Conservation (phyloP, 2,329 filamentous ascomycete species). For the Rhynchosporium agropyri region DNA sequence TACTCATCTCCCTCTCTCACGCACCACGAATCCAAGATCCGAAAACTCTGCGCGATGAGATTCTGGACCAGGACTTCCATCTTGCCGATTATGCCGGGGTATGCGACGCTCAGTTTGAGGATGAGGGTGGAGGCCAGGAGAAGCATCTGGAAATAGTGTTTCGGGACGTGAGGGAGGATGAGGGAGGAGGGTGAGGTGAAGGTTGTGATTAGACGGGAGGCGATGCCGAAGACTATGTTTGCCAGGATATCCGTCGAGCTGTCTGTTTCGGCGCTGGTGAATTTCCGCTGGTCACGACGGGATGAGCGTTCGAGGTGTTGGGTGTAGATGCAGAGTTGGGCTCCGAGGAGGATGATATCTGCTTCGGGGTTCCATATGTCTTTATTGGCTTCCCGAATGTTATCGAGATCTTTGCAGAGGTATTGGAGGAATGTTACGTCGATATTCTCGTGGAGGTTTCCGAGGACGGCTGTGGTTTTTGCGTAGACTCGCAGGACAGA, state of each 20-base stretch:
- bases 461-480: constrained; percentile 6
- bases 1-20: constrained; percentile 11
- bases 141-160: constrained; percentile 21
- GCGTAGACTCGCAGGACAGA: neutral
- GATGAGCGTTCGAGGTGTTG: constrained; percentile 20
- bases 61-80: constrained; percentile 12
- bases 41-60: constrained; percentile 5
- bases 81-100: constrained; percentile 3
- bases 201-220: constrained; percentile 8
- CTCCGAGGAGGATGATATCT: constrained; percentile 21
- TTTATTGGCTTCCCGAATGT: constrained; percentile 11
- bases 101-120: constrained; percentile 11
- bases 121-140: constrained; percentile 20
- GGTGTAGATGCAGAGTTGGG: constrained; percentile 22
- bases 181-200: constrained; percentile 3
- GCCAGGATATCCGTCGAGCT: constrained; percentile 6
- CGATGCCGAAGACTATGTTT: constrained; percentile 7
- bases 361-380: constrained; percentile 21
- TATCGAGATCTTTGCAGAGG: constrained; percentile 24
- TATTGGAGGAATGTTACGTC: constrained; percentile 17
- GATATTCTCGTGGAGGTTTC: constrained; percentile 14
- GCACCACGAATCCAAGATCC: constrained; percentile 1
- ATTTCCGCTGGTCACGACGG: constrained; percentile 3
- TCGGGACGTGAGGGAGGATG: constrained; percentile 15
- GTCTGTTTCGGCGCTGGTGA: neutral